Base-by-base conservation (phyloP, 2,329 filamentous ascomycete genomes). In the Cercospora berteroae region DNA sequence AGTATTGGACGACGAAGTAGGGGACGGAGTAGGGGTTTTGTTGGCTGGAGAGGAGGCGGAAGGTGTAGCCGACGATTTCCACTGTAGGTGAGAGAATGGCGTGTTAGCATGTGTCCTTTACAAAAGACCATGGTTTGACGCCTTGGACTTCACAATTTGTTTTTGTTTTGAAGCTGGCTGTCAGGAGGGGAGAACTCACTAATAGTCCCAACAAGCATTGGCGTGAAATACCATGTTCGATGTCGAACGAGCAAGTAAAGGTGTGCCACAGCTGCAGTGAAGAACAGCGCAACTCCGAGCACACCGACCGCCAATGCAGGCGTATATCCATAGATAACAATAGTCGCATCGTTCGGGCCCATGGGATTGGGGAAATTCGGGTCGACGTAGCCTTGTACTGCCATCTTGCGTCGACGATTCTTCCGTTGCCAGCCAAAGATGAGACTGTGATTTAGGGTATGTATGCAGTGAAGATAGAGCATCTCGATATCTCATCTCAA, bases 1-100 rank as follows among this genome's bases (percentile, higher is more conserved):
- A 88, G 78, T 87, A 87, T 63, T 75, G 84, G 56, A 86, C 77
- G 44, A 88, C 84, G 70, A 87, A 88, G 78, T 82, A 87, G 42
- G 83, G 76, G 16, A 87, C 79, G 67, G 82, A 79, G 74, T 87
- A 87, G 0, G 85, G 85, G 68, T 86, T 80, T 55, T 81, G 77
- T 69, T 81, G 80, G 27, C 82, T 79, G 1, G 82, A 83, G n/a
- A 85, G 79, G 2, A 79, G 77, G 8, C 84, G 81, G 60, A 82
- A 81, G 62, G 82, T 73, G 71, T 86, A 86, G 48, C 84, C 84
- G 29, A 85, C 74, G 16, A 85, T 76, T 70, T 86, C 84, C 71
- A 86, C 81, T 58, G 29, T 7, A 39, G 13, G n/a, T n/a, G 12
- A 20, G 48, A 12, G 7, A 52, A 52, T 27, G 25, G 3, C 6